These are phyloP conservation scores for Iris macrosiphon DNA, from an alignment of 106 monocot species.

Conservation along the genomic window DNA sequence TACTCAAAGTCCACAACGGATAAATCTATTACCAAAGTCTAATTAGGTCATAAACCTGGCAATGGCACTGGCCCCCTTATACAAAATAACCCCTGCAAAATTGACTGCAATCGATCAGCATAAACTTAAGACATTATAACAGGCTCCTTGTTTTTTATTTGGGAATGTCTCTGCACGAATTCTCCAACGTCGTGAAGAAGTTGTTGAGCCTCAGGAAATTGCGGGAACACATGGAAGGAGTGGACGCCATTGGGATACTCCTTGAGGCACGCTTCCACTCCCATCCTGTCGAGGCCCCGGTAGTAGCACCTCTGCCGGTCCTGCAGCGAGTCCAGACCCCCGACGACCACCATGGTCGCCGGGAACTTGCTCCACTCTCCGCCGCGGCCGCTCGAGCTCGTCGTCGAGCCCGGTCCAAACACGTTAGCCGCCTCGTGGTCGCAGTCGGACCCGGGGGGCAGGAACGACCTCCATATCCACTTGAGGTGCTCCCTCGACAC, in stretches of 20 bases:
- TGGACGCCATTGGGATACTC: conserved; percentile 15
- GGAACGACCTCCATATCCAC: conserved; percentile 37
- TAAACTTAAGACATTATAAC: too few species aligned
- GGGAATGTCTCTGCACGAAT: background rate
- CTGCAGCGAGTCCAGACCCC: conserved; percentile 22
- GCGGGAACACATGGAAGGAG: conserved; percentile 19
- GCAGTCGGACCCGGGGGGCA: conserved; percentile 25
- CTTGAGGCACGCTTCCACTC: conserved; percentile 9
- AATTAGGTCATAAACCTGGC: too few species aligned
- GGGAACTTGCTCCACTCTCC: background rate
- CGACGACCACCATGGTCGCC: conserved; percentile 18
- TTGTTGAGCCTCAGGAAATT: conserved; percentile 10
- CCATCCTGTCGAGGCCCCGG: conserved; percentile 12
- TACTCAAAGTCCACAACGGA: too few species aligned
- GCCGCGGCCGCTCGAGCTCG: background rate
- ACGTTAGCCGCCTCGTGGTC: conserved; percentile 22
- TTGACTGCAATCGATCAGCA: too few species aligned
- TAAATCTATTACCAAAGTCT: too few species aligned
- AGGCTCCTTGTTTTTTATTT: too few species aligned
- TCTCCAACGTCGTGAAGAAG: background rate
- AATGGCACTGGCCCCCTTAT: too few species aligned
- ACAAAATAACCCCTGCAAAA: too few species aligned
- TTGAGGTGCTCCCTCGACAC: conserved; percentile 10
- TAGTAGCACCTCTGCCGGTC: conserved; percentile 30
- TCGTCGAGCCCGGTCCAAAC: background rate